A percentile compares a stretch with the other conserved stretches of the same genome.
Conservation (phyloP, 2,329 filamentous ascomycete genomes). For the Exserohilum turcica region DNA sequence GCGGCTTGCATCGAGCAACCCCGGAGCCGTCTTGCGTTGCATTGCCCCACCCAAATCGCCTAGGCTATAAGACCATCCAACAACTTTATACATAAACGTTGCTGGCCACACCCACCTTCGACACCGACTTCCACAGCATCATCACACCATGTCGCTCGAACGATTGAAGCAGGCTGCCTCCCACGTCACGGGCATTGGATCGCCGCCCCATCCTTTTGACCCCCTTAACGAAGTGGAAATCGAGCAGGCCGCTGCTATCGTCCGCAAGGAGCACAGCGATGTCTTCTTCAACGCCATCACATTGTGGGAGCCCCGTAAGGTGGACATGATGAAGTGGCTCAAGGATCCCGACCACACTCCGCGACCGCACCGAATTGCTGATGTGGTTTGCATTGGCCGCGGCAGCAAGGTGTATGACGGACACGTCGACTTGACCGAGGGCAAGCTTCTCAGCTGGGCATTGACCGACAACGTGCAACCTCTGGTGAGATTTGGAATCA, state of each 20-base stretch:
- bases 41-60: slow-evolving; percentile 2
- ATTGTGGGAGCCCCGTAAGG: slow-evolving; percentile 83
- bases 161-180: slow-evolving; percentile 67
- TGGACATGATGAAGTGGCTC: slow-evolving; percentile 80
- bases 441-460: slow-evolving; percentile 75
- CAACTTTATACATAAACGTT: not conserved
- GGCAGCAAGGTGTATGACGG: slow-evolving; percentile 84
- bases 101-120: not conserved
- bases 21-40: not conserved
- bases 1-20: not conserved
- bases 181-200: slow-evolving; percentile 62
- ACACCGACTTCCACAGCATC: slow-evolving; percentile 6
- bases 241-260: slow-evolving; percentile 68
- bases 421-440: slow-evolving; percentile 71
- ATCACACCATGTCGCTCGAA: slow-evolving; percentile 62
- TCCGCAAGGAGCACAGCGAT: slow-evolving; percentile 71
- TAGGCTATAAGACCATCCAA: slow-evolving; percentile 31
- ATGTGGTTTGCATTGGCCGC: slow-evolving; percentile 80
- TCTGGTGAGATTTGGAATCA: slow-evolving; percentile 59
- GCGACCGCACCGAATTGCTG: slow-evolving; percentile 73
- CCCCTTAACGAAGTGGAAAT: slow-evolving; percentile 77
- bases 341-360: slow-evolving; percentile 64
- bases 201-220: slow-evolving; percentile 73
- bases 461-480: slow-evolving; percentile 78
- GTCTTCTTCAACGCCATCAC: slow-evolving; percentile 87